Percentiles rank a stretch among this genome's conserved stretches.
phyloP scores from a whole-genome alignment of 1,139 yeast species.

The Kodamaea arcana region DNA sequence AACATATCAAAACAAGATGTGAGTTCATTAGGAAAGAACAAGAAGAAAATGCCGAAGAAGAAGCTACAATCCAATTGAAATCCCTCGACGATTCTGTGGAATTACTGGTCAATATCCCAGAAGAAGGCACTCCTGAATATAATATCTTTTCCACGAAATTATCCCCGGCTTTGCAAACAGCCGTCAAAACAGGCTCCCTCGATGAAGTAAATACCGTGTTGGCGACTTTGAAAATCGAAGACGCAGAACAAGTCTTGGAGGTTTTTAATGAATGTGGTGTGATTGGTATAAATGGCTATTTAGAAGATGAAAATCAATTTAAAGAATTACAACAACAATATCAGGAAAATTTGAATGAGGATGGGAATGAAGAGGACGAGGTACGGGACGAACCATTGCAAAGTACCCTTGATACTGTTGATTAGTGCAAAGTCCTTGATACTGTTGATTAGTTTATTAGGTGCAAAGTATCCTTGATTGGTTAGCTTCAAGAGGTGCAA shows the following conservation, averaged over 20 bases:
- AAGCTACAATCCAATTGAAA: conserved; percentile 80
- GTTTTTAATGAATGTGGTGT: conserved; percentile 78
- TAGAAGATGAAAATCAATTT: conserved; percentile 25
- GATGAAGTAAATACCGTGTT: conserved; percentile 84
- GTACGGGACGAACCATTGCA: background rate
- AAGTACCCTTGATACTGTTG: conserved; percentile 15
- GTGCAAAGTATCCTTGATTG: too few relatives aligned
- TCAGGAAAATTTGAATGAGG: conserved; percentile 14
- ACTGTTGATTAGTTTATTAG: too few relatives aligned
- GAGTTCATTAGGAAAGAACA: conserved; percentile 51
- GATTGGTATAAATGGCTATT: conserved; percentile 56
- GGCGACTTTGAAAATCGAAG: conserved; percentile 68
- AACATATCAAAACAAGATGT: conserved; percentile 75
- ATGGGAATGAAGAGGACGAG: conserved; percentile 5
- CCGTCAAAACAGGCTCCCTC: conserved; percentile 65
- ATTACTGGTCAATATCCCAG: conserved; percentile 69
- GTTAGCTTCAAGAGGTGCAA: too few relatives aligned
- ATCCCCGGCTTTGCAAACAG: conserved; percentile 65
- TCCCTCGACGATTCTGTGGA: conserved; percentile 83
- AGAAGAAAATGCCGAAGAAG: conserved; percentile 43
- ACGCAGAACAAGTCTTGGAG: conserved; percentile 76
- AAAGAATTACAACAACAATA: conserved; percentile 21
- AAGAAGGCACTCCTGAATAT: conserved; percentile 48
- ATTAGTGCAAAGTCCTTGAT: conserved; percentile 7
- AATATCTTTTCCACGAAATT: conserved; percentile 50